Evolutionary conservation across 164 flowering plant species (phyloP).

Genomic region (Vitis rupestris): DNA sequence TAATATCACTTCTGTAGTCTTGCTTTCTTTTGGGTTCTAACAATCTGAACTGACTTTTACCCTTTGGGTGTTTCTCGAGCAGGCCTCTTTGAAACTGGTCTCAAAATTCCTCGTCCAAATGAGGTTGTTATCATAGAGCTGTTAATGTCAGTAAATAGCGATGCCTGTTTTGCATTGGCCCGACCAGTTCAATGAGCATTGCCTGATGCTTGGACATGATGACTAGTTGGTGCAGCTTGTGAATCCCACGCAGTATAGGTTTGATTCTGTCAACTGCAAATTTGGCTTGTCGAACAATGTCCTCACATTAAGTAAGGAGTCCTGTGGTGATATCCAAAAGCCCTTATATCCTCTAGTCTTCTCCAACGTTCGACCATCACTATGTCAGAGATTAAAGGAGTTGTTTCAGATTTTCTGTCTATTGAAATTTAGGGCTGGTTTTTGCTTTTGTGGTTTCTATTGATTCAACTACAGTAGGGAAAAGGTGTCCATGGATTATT

Average conservation of each 20-base stretch:
- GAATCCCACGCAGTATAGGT: background rate
- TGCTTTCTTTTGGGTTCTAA: background rate
- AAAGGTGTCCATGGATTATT: too few relatives aligned
- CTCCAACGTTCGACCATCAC: too few relatives aligned
- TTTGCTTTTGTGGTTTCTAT: too few relatives aligned
- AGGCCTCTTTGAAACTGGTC: constrained; percentile 75
- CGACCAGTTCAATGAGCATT: constrained; percentile 39
- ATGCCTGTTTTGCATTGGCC: constrained; percentile 60
- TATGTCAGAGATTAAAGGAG: background rate
- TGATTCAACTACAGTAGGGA: too few relatives aligned
- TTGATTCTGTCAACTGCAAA: background rate
- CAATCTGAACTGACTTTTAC: constrained; percentile 2
- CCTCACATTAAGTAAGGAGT: too few relatives aligned
- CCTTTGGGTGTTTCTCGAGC: constrained; percentile 13
- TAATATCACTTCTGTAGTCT: background rate
- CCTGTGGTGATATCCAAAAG: too few relatives aligned
- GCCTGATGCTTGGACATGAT: background rate
- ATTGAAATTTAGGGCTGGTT: too few relatives aligned
- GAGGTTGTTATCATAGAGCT: constrained; percentile 54
- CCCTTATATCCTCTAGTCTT: too few relatives aligned
- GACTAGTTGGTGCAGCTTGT: background rate
- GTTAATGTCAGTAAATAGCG: constrained; percentile 64
- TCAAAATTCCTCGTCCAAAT: constrained; percentile 46
- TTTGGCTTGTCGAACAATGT: background rate
- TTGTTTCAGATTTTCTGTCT: background rate